phyloP scores from a whole-genome alignment of 1,284 basidiomycete genomes.

The Afroboletus lepidellus region DNA sequence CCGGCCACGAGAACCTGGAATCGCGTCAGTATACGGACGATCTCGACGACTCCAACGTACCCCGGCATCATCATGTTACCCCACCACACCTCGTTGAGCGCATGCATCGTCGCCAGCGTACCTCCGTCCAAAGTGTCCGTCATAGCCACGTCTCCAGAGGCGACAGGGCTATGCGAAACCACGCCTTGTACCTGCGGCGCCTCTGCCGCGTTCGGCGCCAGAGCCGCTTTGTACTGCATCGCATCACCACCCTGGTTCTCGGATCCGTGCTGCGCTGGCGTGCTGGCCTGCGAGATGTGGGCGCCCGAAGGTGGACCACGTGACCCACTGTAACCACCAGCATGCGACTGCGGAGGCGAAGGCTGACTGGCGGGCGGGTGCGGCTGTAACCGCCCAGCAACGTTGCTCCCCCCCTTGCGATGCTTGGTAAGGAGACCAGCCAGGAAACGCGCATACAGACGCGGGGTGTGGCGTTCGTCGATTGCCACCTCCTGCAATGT shows the following conservation, averaged over 20 bases:
- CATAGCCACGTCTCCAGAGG: conserved; percentile 43
- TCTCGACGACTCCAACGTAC: conserved; percentile 34
- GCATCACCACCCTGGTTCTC: conserved; percentile 10
- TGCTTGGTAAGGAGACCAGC: conserved; percentile 65
- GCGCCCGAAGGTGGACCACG: conserved; percentile 11
- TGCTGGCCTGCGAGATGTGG: conserved; percentile 5
- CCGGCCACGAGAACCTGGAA: conserved; percentile 34
- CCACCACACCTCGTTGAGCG: conserved; percentile 71
- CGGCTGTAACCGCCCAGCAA: conserved; percentile 24
- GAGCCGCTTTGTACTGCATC: conserved; percentile 22
- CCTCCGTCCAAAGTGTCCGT: conserved; percentile 47
- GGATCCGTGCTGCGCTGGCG: conserved; percentile 9
- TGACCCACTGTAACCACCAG: conserved; percentile 4
- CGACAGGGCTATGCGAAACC: no score
- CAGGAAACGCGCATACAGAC: conserved; percentile 77
- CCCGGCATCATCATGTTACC: conserved; percentile 81
- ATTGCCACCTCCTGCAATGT: conserved; percentile 74
- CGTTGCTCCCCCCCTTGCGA: conserved; percentile 57
- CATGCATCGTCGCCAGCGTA: conserved; percentile 68
- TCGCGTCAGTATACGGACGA: neutral
- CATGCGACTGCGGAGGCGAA: conserved; percentile 4
- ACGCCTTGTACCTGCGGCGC: no score
- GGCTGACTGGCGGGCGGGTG: conserved; percentile 30
- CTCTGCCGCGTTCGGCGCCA: neutral
- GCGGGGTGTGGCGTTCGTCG: conserved; percentile 79